These are phyloP conservation scores for Rossbeevera mucosa DNA, from an alignment of 768 basidiomycete genomes.

Conservation along the genomic window DNA sequence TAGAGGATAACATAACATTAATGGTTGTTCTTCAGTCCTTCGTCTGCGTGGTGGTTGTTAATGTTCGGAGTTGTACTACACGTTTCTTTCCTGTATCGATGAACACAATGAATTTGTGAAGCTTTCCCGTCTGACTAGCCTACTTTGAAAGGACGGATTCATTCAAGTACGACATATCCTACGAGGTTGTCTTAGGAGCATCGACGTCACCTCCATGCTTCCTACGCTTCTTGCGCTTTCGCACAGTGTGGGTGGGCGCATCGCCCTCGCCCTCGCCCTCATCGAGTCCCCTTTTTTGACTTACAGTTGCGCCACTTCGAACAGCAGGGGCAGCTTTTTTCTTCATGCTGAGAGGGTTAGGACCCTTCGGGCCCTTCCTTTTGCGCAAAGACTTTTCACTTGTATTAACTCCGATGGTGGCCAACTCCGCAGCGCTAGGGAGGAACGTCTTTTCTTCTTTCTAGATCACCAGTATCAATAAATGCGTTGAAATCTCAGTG, in stretches of 20 bases:
- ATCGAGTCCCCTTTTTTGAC: slow-evolving; percentile 20
- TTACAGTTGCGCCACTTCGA: not conserved
- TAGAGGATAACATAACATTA: not conserved
- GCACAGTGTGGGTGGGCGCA: not conserved
- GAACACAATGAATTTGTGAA: not conserved
- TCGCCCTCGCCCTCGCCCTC: not conserved
- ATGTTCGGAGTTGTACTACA: not conserved
- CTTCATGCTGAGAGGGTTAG: slow-evolving; percentile 90
- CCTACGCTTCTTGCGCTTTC: slow-evolving; percentile 25
- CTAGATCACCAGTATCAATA: slow-evolving; percentile 33
- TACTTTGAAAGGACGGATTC: not conserved
- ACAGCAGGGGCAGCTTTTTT: slow-evolving; percentile 56
- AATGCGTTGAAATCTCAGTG: not conserved
- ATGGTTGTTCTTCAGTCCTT: slow-evolving; percentile 41
- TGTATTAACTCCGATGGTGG: slow-evolving; percentile 35
- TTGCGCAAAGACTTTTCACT: slow-evolving; percentile 44
- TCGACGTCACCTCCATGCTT: slow-evolving; percentile 1
- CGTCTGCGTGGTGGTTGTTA: slow-evolving; percentile 77
- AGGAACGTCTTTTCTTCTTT: slow-evolving; percentile 59
- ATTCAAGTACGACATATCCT: not conserved
- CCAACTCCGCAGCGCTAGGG: slow-evolving; percentile 46
- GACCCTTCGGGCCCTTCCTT: slow-evolving; percentile 72
- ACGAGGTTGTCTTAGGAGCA: not conserved
- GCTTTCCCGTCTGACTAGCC: no score
- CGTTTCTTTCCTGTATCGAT: not conserved